Evolutionary conservation across 2,329 filamentous ascomycete species (phyloP), one percentile per base, ranked within the genome.

Genomic region (Penicillium sp.): DNA sequence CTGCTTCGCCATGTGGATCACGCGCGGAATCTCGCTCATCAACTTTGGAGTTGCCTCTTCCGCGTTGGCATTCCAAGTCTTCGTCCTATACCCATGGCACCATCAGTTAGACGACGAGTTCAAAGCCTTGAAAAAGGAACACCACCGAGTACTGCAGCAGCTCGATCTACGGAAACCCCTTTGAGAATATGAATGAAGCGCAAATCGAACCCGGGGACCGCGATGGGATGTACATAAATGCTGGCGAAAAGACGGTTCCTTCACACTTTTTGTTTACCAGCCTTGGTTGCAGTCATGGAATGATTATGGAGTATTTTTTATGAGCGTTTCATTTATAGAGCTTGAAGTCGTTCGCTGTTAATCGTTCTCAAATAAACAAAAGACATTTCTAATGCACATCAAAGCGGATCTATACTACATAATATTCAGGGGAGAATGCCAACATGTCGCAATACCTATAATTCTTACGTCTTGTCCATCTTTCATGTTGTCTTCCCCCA

Each of bases 1-100:
- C 45, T 25, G 1, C 5, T 17, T 2, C 13, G 9, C 23, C 48
- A 80, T 81, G 77, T 58, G 79, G 23, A 74, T 82, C 57, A 79
- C 80, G 0, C 80, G 81, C 59, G 71, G 76, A 21, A 78, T 88
- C 61, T 86, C 85, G 12, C 64, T 87, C 60, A 86, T 84, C 60
- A 88, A 89, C 76, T 89, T 89, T 68, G 68, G 82, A 61, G 84
- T 89, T 59, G 87, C 86, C 53, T 81, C 81, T 31, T 87, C 85
- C 4, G 87, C 87, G 0, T 78, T 89, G 35, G 78, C 78, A 36
- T 89, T 89, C 71, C 86, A 89, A 73, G 84, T 89, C 49, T 86
- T 85, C 64, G 87, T 89, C 39, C 78, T 89, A 12, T 89, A 89
- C 71, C 87, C 87, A 1, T 89, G 86, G 86, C 86, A 89, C 72